These are phyloP conservation scores for Ophiorrhiza pumila DNA, from an alignment of 257 asterid species.

Conservation along the genomic window DNA sequence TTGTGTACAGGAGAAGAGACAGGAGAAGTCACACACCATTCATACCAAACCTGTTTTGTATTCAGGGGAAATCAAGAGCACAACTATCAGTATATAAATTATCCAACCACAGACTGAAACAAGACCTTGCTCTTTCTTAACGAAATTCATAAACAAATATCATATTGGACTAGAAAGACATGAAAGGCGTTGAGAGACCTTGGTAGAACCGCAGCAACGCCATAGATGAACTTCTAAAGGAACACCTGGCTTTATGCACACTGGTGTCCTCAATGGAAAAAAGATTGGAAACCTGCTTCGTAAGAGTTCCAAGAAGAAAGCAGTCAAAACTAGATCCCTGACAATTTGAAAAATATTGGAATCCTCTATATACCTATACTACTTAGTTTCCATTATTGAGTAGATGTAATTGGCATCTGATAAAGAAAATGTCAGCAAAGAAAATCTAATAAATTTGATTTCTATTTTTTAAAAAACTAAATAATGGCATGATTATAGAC, in stretches of 20 bases:
- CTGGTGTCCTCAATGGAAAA: slow-evolving; percentile 84
- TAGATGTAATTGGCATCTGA: background rate
- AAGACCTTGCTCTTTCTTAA: background rate
- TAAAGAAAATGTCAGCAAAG: background rate
- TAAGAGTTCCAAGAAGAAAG: slow-evolving; percentile 12
- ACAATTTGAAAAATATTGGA: background rate
- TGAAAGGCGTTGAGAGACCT: slow-evolving; percentile 43
- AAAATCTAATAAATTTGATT: background rate
- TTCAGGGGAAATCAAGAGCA: background rate
- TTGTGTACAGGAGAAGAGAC: slow-evolving; percentile 73
- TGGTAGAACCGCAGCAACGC: slow-evolving; percentile 90
- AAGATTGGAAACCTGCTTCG: slow-evolving; percentile 84
- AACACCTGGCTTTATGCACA: slow-evolving; percentile 50
- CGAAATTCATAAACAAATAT: too few species aligned
- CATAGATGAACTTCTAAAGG: slow-evolving; percentile 81
- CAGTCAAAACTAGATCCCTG: slow-evolving; percentile 2
- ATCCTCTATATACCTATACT: background rate
- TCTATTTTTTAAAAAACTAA: background rate
- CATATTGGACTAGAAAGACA: background rate
- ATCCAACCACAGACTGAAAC: background rate
- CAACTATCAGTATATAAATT: background rate
- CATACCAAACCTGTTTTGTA: slow-evolving; percentile 80
- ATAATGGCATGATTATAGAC: too few species aligned
- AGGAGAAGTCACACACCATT: slow-evolving; percentile 86
- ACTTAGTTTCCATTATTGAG: background rate